phyloP scores from a whole-genome alignment of 2,329 filamentous ascomycete genomes.

The Nigrograna mackinnonii region DNA sequence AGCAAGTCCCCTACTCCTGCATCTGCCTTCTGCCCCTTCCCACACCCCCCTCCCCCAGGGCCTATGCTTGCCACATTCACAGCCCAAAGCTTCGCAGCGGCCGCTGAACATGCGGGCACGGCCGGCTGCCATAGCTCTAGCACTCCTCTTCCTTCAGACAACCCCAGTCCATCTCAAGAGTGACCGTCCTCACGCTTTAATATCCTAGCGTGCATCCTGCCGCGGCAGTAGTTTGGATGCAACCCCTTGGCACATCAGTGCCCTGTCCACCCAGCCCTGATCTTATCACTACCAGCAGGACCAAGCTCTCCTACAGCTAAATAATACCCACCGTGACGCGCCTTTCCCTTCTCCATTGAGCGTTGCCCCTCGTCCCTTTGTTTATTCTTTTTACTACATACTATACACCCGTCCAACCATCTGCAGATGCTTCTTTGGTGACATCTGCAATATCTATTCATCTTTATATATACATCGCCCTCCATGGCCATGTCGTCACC shows the following conservation, averaged over 20 bases:
- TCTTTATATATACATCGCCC: conserved; percentile 11
- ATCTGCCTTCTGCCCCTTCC: no score
- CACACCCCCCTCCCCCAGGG: no score
- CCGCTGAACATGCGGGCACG: conserved; percentile 37
- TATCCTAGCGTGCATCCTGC: conserved; percentile 26
- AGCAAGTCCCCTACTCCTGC: no score
- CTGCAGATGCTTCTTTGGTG: conserved; percentile 34
- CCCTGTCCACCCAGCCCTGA: conserved; percentile 27
- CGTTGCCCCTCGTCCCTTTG: conserved; percentile 37
- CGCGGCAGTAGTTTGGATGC: conserved; percentile 23
- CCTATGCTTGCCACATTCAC: no score
- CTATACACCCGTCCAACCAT: conserved; percentile 33
- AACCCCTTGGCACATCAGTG: conserved; percentile 30
- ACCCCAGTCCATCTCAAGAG: conserved; percentile 21
- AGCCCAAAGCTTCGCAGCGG: conserved; percentile 35
- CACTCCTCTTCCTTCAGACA: conserved; percentile 16
- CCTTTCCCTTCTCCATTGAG: conserved; percentile 41
- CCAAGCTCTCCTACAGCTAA: conserved; percentile 39
- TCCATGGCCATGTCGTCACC: conserved; percentile 38
- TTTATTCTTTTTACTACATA: conserved; percentile 36
- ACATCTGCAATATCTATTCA: conserved; percentile 23
- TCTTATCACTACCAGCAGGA: conserved; percentile 42
- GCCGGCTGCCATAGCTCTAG: conserved; percentile 31
- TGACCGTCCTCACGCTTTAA: conserved; percentile 21
- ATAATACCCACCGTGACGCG: conserved; percentile 45